phyloP scores from a whole-genome alignment of 2,329 filamentous ascomycete genomes.

The Chrysosphaeria jannelii region DNA sequence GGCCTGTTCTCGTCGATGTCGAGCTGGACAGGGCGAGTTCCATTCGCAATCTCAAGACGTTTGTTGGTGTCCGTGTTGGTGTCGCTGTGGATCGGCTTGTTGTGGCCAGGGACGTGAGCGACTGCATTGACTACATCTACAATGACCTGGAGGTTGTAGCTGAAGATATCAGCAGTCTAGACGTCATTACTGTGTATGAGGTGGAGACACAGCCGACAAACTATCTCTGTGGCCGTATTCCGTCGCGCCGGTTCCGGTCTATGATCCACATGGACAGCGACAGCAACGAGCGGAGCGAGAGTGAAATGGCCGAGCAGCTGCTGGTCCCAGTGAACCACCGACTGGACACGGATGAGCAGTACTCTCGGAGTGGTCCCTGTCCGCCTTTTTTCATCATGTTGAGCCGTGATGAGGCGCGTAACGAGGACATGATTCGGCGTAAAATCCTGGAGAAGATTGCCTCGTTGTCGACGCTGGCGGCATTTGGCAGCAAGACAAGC shows the following conservation, averaged over 20 bases:
- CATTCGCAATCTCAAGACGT: constrained; percentile 37
- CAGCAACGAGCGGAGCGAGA: constrained; percentile 19
- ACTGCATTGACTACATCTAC: constrained; percentile 67
- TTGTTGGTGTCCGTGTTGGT: constrained; percentile 34
- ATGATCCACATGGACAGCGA: constrained; percentile 19
- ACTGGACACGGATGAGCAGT: neutral
- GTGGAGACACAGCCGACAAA: constrained; percentile 56
- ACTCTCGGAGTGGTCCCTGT: constrained; percentile 4
- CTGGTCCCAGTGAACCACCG: constrained; percentile 44
- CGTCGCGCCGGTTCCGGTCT: constrained; percentile 15
- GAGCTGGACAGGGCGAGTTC: constrained; percentile 53
- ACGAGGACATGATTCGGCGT: constrained; percentile 40
- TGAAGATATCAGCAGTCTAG: constrained; percentile 38
- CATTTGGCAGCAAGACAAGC: constrained; percentile 13
- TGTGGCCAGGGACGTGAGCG: constrained; percentile 52
- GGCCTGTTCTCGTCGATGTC: constrained; percentile 40
- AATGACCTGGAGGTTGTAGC: constrained; percentile 35
- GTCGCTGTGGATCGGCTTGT: constrained; percentile 38
- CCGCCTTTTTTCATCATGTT: constrained; percentile 46
- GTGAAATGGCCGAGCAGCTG: constrained; percentile 31
- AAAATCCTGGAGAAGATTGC: constrained; percentile 53
- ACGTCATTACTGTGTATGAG: constrained; percentile 43
- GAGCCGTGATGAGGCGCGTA: constrained; percentile 35
- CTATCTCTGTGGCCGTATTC: constrained; percentile 25
- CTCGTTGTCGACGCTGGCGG: constrained; percentile 41